These are phyloP conservation scores for Bretschneidera sinensis DNA, from an alignment of 345 rosid species.

Conservation along the genomic window DNA sequence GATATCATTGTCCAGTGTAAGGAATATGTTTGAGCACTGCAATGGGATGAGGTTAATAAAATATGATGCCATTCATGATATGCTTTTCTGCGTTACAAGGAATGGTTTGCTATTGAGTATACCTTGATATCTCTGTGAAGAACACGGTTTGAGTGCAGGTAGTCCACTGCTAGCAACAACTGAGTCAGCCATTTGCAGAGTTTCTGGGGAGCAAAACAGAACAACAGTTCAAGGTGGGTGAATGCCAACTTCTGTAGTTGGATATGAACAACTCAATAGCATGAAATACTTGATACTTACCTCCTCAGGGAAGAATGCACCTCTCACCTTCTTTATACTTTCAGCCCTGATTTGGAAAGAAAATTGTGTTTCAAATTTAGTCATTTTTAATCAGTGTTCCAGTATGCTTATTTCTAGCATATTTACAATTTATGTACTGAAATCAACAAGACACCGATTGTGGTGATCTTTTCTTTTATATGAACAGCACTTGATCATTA, in stretches of 20 bases:
- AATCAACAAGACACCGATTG: too few species aligned
- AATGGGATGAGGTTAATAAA: conserved; percentile 18
- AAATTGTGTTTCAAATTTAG: not conserved
- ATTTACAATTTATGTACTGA: too few species aligned
- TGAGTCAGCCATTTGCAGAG: conserved; percentile 96
- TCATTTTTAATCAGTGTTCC: conserved; percentile 1
- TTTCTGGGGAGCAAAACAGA: conserved; percentile 45
- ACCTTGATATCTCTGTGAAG: conserved; percentile 96
- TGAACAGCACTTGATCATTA: too few species aligned
- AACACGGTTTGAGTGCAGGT: conserved; percentile 91
- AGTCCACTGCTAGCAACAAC: conserved; percentile 87
- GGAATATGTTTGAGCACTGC: conserved; percentile 97
- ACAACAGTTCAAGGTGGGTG: not conserved
- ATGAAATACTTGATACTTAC: conserved; percentile 31
- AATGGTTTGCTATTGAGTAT: conserved; percentile 12
- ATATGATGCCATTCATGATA: conserved; percentile 18
- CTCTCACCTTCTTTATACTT: conserved; percentile 80
- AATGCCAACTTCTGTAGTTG: not conserved
- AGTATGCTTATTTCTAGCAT: not conserved
- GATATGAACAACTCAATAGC: conserved; percentile 1
- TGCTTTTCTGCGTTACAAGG: conserved; percentile 1
- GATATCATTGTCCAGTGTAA: conserved; percentile 72
- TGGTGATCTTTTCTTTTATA: too few species aligned
- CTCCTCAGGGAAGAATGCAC: conserved; percentile 78
- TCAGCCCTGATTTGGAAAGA: conserved; percentile 50